Conservation (phyloP, 2,329 filamentous ascomycete species). For the Paramyrothecium sp. region DNA sequence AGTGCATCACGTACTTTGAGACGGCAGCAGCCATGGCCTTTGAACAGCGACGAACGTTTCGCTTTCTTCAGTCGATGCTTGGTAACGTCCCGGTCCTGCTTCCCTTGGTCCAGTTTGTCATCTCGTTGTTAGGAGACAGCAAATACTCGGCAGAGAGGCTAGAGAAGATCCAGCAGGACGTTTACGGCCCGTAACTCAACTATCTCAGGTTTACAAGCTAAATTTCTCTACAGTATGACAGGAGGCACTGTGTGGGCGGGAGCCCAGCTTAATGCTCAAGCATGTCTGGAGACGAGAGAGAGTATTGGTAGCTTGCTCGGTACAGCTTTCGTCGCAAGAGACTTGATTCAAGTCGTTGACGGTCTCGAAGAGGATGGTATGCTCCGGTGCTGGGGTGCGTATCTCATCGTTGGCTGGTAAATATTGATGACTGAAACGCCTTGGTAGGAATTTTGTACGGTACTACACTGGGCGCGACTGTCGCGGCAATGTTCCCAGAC, state of each 20-base stretch:
- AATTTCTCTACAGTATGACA: too few relatives aligned
- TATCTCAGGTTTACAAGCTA: too few relatives aligned
- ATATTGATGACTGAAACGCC: not conserved
- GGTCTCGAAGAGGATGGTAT: constrained; percentile 35
- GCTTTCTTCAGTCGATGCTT: not conserved
- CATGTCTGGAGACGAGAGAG: constrained; percentile 16
- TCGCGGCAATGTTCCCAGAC: constrained; percentile 38
- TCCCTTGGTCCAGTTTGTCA: constrained; percentile 1
- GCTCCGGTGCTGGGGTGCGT: constrained; percentile 35
- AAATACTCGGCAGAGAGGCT: constrained; percentile 6
- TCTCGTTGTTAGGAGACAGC: constrained; percentile 6
- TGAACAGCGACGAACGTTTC: constrained; percentile 1
- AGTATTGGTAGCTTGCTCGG: constrained; percentile 34
- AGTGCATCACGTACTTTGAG: constrained; percentile 7
- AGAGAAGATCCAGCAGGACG: constrained; percentile 7
- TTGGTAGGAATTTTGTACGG: constrained; percentile 34
- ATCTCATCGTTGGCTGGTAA: not conserved
- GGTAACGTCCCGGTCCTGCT: constrained; percentile 5
- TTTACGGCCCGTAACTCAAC: constrained; percentile 17
- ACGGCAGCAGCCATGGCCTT: constrained; percentile 4
- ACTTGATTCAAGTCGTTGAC: constrained; percentile 43
- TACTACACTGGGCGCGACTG: constrained; percentile 32
- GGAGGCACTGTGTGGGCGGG: constrained; percentile 19
- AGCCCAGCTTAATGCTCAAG: constrained; percentile 13
- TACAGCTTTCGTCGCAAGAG: constrained; percentile 41